A percentile compares a stretch with the other conserved stretches of the same genome.
These are phyloP conservation scores for Cutaneotrichosporon curvatum DNA, from an alignment of 1,284 basidiomycete genomes.

Conservation along the genomic window DNA sequence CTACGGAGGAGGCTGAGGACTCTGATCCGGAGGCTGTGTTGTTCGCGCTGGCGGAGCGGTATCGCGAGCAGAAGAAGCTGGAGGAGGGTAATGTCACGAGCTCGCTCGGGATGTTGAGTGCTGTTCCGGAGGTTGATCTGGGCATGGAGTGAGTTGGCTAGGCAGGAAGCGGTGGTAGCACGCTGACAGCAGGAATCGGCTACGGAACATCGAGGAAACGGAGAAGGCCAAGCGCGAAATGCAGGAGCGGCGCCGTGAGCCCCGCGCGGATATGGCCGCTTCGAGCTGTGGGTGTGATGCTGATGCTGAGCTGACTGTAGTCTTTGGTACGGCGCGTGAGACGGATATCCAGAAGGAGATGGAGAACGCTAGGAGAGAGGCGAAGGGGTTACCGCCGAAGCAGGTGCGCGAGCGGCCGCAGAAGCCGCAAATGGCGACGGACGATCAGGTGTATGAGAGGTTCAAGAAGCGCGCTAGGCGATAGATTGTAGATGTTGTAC, in stretches of 20 bases:
- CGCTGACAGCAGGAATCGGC: slow-evolving; percentile 56
- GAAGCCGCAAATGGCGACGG: slow-evolving; percentile 68
- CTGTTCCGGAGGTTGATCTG: slow-evolving; percentile 92
- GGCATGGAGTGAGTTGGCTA: slow-evolving; percentile 82
- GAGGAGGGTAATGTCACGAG: slow-evolving; percentile 91
- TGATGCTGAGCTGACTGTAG: slow-evolving; percentile 47
- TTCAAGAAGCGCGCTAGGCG: slow-evolving; percentile 42
- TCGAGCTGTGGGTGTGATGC: slow-evolving; percentile 64
- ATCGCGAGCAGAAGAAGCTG: slow-evolving; percentile 36
- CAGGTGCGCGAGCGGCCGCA: slow-evolving; percentile 45
- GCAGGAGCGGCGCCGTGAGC: slow-evolving; percentile 54
- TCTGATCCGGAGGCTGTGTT: slow-evolving; percentile 60
- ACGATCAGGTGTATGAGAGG: slow-evolving; percentile 65
- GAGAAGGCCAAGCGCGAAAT: slow-evolving; percentile 86
- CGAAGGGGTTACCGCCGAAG: slow-evolving; percentile 61
- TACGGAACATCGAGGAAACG: slow-evolving; percentile 93
- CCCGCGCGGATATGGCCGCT: slow-evolving; percentile 58
- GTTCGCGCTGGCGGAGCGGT: slow-evolving; percentile 66
- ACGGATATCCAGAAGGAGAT: slow-evolving; percentile 73
- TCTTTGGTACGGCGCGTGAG: slow-evolving; percentile 72
- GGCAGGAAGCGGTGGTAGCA: too few relatives aligned
- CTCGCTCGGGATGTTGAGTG: slow-evolving; percentile 86
- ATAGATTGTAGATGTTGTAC: slow-evolving; percentile 3
- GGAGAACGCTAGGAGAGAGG: slow-evolving; percentile 72
- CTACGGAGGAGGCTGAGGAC: slow-evolving; percentile 50